Base-by-base conservation (phyloP, 2,329 filamentous ascomycete species). In the Colletotrichum coccodes region DNA sequence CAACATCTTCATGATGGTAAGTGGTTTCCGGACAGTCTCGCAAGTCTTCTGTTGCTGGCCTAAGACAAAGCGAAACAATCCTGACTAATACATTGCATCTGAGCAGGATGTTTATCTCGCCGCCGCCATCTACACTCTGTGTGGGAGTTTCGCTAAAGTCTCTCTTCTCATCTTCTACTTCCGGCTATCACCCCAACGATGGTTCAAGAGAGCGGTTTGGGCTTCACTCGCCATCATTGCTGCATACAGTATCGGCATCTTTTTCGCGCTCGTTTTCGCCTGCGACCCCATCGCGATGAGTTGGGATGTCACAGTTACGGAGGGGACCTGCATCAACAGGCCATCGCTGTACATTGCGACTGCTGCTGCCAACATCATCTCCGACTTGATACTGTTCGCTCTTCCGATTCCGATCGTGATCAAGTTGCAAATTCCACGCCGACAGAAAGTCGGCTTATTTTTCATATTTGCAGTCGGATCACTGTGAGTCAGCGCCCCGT, bases 281-380 rank as follows among this genome's bases (percentile, higher is more conserved):
- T 83, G 81, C 68, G 69, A 70, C 0, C 81, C 81, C 0, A 70
- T 82, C 9, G 70, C 71, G 6, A 75, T 70, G 28, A 73, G 72
- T 21, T 83, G 77, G 76, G 75, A 81, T 36, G 58, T 76, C 0
- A 72, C 66, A 2, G 71, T 77, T 3, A 71, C 70, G 44, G 75
- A 57, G 71, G 83, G 69, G 68, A 74, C 60, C n/a, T 87, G 85
- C 64, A 77, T 87, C 56, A 76, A 84, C 62, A 78, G 81, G 26
- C 79, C 83, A 23, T 76, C 79, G 3, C 79, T 86, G 32, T 86
- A 86, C 71, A 81, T 86, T 23, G 79, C 81, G 38, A 85, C 85
- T 16, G 83, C 84, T 0, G 80, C 79, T 3, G 76, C 83, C 21
- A 86, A 85, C 66, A 84, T 86, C 52, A 62, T 80, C 18, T 84